Percentiles rank a stretch among this genome's conserved stretches.
These are phyloP conservation scores for Neurospora sp. DNA, from an alignment of 495 filamentous ascomycete genomes.

Conservation along the genomic window DNA sequence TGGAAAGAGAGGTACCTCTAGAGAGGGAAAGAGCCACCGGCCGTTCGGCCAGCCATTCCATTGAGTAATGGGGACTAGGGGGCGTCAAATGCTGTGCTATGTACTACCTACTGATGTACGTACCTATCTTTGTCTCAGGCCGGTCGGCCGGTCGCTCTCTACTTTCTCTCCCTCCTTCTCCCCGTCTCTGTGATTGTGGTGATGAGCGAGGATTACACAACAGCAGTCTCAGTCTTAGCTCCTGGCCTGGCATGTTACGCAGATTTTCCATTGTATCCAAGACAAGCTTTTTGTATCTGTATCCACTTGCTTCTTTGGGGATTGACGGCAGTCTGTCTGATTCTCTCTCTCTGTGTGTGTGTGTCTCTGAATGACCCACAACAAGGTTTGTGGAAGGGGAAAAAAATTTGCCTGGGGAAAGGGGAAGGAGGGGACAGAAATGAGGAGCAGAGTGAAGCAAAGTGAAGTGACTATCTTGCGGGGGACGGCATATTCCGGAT, in stretches of 20 bases:
- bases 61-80: background rate
- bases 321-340: background rate
- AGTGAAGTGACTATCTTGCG: background rate
- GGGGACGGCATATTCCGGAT: background rate
- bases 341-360: background rate
- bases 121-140: background rate
- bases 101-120: background rate
- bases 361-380: background rate
- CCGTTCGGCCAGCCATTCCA: background rate
- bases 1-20: background rate
- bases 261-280: background rate
- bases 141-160: background rate
- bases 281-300: background rate
- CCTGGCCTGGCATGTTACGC: background rate
- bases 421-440: background rate
- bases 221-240: background rate
- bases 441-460: background rate
- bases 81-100: background rate
- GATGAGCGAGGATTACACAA: background rate
- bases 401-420: background rate
- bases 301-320: background rate
- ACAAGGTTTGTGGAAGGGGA: background rate
- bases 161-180: background rate
- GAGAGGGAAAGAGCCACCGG: background rate
- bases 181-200: background rate